Conservation (phyloP, 1,284 basidiomycete species). For the Microbotryomycetes sp. region DNA sequence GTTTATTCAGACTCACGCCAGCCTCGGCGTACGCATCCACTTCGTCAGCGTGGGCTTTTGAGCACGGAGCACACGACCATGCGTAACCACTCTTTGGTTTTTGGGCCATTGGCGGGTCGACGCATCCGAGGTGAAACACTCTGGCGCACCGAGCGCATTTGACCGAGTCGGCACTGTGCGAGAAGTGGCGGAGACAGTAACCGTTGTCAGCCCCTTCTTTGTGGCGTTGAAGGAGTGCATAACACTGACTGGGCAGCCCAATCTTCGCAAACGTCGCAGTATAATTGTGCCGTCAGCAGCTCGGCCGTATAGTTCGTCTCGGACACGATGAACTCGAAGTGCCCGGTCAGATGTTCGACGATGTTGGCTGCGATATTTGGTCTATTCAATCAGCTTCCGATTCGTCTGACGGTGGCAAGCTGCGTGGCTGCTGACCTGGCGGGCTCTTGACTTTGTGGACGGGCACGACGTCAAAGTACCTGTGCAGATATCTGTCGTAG, state of each 20-base stretch:
- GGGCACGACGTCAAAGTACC: slow-evolving; percentile 92
- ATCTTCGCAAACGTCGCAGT: slow-evolving; percentile 73
- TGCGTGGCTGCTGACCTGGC: slow-evolving; percentile 50
- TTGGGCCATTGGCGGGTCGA: slow-evolving; percentile 83
- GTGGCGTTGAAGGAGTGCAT: slow-evolving; percentile 3
- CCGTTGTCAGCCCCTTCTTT: slow-evolving; percentile 4
- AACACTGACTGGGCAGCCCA: slow-evolving; percentile 76
- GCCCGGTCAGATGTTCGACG: slow-evolving; percentile 50
- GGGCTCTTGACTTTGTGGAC: slow-evolving; percentile 75
- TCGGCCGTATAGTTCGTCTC: slow-evolving; percentile 89
- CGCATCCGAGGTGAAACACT: slow-evolving; percentile 91
- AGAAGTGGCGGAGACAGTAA: background rate
- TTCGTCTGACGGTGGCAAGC: too few species aligned
- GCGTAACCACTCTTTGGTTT: slow-evolving; percentile 96
- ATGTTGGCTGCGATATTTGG: slow-evolving; percentile 32
- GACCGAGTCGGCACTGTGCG: slow-evolving; percentile 70
- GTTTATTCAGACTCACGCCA: background rate
- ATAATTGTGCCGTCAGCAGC: slow-evolving; percentile 74
- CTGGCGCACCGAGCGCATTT: slow-evolving; percentile 84
- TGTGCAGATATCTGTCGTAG: slow-evolving; percentile 88
- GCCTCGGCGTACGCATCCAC: slow-evolving; percentile 49
- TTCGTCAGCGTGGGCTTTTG: slow-evolving; percentile 75
- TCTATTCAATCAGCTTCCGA: too few species aligned
- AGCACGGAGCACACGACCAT: slow-evolving; percentile 94
- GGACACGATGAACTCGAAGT: slow-evolving; percentile 91